These are phyloP conservation scores for Dactylorhiza incarnata DNA, from an alignment of 106 monocot genomes.

Conservation along the genomic window DNA sequence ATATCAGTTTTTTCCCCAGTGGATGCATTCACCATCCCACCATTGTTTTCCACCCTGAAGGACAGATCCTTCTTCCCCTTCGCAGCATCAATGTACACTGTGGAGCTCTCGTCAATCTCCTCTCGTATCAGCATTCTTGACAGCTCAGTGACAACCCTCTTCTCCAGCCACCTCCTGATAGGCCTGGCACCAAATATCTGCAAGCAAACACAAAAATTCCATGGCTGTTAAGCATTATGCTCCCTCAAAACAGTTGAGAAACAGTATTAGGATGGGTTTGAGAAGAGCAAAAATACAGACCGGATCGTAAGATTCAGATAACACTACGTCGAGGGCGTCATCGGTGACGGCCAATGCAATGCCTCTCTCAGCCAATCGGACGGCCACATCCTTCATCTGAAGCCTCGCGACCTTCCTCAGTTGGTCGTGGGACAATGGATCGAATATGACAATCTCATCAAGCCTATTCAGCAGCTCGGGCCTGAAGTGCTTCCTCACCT, in stretches of 20 bases:
- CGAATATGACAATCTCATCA: slow-evolving; percentile 73
- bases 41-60: slow-evolving; percentile 54
- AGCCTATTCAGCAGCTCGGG: slow-evolving; percentile 58
- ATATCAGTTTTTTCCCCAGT: slow-evolving; percentile 43
- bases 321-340: slow-evolving; percentile 48
- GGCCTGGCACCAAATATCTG: slow-evolving; percentile 71
- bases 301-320: slow-evolving; percentile 56
- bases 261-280: no score
- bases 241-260: not conserved
- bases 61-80: slow-evolving; percentile 37
- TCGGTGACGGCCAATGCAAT: slow-evolving; percentile 55
- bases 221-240: not conserved
- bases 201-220: not conserved
- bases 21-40: slow-evolving; percentile 38
- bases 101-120: slow-evolving; percentile 63
- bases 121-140: slow-evolving; percentile 65
- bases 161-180: slow-evolving; percentile 77
- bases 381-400: slow-evolving; percentile 66
- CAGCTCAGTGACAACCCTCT: slow-evolving; percentile 67
- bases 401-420: slow-evolving; percentile 55
- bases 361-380: slow-evolving; percentile 50
- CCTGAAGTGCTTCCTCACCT: slow-evolving; percentile 65
- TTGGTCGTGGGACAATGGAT: slow-evolving; percentile 69
- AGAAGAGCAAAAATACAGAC: slow-evolving; percentile 35
- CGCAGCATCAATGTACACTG: slow-evolving; percentile 47